A percentile compares a stretch with the other conserved stretches of the same genome.
Conservation (phyloP, 148 eudicot genomes). For the Bassia scoparia region DNA sequence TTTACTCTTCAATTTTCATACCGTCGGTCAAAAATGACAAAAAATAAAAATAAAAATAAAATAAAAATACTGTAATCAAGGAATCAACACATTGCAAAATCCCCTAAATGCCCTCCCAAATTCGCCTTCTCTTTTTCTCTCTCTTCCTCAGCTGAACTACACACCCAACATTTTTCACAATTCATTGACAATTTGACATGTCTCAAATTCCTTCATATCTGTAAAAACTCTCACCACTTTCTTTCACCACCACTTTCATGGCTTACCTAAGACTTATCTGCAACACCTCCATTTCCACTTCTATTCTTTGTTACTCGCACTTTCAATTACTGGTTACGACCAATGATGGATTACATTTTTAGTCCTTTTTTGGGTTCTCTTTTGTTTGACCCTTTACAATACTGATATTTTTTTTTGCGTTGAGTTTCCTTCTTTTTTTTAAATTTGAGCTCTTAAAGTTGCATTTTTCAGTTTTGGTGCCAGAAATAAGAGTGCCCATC, state of each 20-base stretch:
- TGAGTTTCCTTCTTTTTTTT: not conserved
- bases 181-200: slow-evolving; percentile 26
- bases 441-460: slow-evolving; percentile 1
- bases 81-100: too few species aligned
- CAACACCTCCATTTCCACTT: slow-evolving; percentile 9
- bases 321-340: slow-evolving; percentile 2
- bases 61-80: too few species aligned
- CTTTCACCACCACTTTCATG: slow-evolving; percentile 15
- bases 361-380: not conserved
- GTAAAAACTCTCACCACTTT: slow-evolving; percentile 18
- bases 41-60: not conserved
- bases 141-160: slow-evolving; percentile 16
- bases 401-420: not conserved
- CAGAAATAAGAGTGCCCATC: slow-evolving; percentile 19
- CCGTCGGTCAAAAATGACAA: too few species aligned
- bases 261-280: slow-evolving; percentile 26
- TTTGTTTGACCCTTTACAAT: slow-evolving; percentile 2
- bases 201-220: slow-evolving; percentile 22
- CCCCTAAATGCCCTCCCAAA: not conserved
- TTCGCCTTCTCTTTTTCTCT: slow-evolving; percentile 5
- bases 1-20: too few species aligned
- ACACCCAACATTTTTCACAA: not conserved
- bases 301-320: slow-evolving; percentile 2
- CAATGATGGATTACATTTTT: slow-evolving; percentile 11
- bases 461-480: not conserved